A percentile compares a stretch with the other conserved stretches of the same genome.
These are phyloP conservation scores for Mucor circinelloides DNA, from an alignment of 371 early-diverging fungal species.

Conservation along the genomic window DNA sequence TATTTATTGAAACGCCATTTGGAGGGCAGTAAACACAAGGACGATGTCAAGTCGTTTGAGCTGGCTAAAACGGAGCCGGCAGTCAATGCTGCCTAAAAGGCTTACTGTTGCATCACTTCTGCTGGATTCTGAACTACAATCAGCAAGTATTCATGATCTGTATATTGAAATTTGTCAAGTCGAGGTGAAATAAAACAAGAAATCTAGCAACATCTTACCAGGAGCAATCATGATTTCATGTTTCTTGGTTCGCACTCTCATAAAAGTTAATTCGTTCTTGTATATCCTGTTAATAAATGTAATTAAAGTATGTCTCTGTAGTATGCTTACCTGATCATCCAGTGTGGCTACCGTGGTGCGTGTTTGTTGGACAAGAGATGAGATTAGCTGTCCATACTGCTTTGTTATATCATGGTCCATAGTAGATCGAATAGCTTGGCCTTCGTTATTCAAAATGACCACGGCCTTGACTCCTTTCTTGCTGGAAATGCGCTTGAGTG, in stretches of 20 bases:
- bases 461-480: slow-evolving; percentile 85
- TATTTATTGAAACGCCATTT: slow-evolving; percentile 38
- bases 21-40: slow-evolving; percentile 28
- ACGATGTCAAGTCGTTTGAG: slow-evolving; percentile 15
- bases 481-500: slow-evolving; percentile 81
- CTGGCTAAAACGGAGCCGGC: background rate
- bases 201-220: slow-evolving; percentile 46
- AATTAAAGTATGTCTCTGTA: background rate
- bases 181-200: too few species aligned
- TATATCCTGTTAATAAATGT: background rate
- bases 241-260: slow-evolving; percentile 89
- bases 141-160: slow-evolving; percentile 87
- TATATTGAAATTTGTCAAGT: too few species aligned
- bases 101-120: slow-evolving; percentile 39
- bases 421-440: slow-evolving; percentile 89
- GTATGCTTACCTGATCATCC: slow-evolving; percentile 38
- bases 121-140: slow-evolving; percentile 86
- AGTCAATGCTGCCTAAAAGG: background rate
- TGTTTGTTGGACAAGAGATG: slow-evolving; percentile 41
- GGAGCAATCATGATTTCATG: slow-evolving; percentile 96
- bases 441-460: slow-evolving; percentile 76
- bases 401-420: slow-evolving; percentile 78
- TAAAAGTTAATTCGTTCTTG: slow-evolving; percentile 91
- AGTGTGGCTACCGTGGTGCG: slow-evolving; percentile 35
- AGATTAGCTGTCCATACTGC: slow-evolving; percentile 62